phyloP scores from a whole-genome alignment of 2,329 filamentous ascomycete species.

The Microdochium bolleyi region DNA sequence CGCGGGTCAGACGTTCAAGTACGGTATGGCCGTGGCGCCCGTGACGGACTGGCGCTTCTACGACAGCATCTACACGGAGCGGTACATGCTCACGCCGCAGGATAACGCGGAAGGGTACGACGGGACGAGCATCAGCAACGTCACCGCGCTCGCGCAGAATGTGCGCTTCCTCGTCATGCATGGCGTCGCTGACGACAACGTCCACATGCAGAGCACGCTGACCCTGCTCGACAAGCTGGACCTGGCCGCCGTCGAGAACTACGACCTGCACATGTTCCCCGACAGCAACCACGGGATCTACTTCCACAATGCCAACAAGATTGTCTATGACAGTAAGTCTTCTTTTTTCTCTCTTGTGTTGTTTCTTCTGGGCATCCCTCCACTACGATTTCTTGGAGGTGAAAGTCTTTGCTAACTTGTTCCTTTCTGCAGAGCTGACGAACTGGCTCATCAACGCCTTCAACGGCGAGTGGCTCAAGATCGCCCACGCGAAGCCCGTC shows the following conservation, averaged over 20 bases:
- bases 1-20: constrained; percentile 81
- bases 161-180: constrained; percentile 94
- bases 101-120: constrained; percentile 73
- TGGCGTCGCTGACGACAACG: constrained; percentile 93
- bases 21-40: constrained; percentile 96
- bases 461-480: constrained; percentile 84
- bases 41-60: constrained; percentile 99
- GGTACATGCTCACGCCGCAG: constrained; percentile 94
- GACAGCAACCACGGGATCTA: constrained; percentile 93
- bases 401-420: constrained; percentile 19
- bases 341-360: not conserved
- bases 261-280: constrained; percentile 93
- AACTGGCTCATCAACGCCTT: constrained; percentile 97
- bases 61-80: constrained; percentile 87
- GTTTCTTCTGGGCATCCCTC: not conserved
- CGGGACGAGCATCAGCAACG: constrained; percentile 66
- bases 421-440: constrained; percentile 50
- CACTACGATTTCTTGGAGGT: not conserved
- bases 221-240: constrained; percentile 82
- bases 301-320: constrained; percentile 85
- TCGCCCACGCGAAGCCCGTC: constrained; percentile 38
- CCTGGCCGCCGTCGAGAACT: constrained; percentile 75
- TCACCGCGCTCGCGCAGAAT: constrained; percentile 62
- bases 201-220: constrained; percentile 92
- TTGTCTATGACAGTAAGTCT: constrained; percentile 86